These are phyloP conservation scores for Boletus subparvulus DNA, from an alignment of 768 basidiomycete species.

Conservation along the genomic window DNA sequence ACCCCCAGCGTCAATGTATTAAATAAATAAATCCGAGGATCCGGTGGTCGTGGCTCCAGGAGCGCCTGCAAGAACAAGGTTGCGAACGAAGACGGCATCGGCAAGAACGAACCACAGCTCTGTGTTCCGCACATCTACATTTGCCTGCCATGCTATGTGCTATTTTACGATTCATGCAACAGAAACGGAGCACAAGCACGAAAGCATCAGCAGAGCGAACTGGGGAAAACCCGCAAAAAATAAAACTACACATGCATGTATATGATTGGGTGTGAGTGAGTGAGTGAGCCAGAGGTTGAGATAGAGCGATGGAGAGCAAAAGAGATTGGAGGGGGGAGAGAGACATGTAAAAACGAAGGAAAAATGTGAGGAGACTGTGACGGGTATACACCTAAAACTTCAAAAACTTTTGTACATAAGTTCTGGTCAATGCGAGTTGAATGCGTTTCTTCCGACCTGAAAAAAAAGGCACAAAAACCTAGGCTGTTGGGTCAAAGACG, in stretches of 20 bases:
- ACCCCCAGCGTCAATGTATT: too few relatives aligned
- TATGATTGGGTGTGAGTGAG: slow-evolving; percentile 8
- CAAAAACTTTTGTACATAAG: neutral
- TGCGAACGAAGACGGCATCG: neutral
- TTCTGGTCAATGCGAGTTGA: slow-evolving; percentile 14
- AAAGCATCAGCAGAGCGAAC: neutral
- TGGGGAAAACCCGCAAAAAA: neutral
- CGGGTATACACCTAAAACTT: slow-evolving; percentile 19
- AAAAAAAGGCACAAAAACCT: slow-evolving; percentile 4
- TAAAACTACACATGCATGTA: slow-evolving; percentile 16
- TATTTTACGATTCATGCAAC: slow-evolving; percentile 1
- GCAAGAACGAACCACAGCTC: neutral
- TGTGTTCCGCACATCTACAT: neutral
- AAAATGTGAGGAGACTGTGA: neutral
- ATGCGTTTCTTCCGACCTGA: slow-evolving; percentile 16
- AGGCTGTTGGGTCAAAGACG: slow-evolving; percentile 4
- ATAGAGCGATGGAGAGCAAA: slow-evolving; percentile 9
- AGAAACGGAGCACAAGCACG: neutral
- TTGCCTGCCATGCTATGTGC: neutral
- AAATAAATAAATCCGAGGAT: too few relatives aligned
- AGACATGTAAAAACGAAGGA: neutral
- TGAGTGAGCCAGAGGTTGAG: slow-evolving; percentile 1
- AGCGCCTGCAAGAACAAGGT: neutral
- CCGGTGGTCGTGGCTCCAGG: too few relatives aligned
- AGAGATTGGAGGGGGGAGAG: neutral